phyloP scores from a whole-genome alignment of 257 asterid species.

The Asclepias syriaca region DNA sequence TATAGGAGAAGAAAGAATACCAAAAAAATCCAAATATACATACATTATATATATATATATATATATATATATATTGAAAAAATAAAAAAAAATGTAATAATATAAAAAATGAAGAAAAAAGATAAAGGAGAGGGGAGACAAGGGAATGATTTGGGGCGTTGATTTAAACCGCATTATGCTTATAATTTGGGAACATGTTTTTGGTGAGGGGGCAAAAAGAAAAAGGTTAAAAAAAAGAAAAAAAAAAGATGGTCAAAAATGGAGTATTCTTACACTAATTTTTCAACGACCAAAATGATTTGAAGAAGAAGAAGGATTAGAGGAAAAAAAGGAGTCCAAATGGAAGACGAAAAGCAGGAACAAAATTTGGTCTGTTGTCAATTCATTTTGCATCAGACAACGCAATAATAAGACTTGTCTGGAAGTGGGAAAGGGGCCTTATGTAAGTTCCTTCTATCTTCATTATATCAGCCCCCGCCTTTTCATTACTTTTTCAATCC shows the following conservation, averaged over 20 bases:
- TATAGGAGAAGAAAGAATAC: background rate
- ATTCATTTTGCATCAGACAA: constrained; percentile 9
- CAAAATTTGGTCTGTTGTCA: constrained; percentile 15
- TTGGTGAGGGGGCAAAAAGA: background rate
- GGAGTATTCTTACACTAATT: background rate
- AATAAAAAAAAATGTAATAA: too few relatives aligned
- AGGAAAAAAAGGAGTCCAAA: background rate
- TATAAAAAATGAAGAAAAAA: background rate
- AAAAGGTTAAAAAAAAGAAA: background rate
- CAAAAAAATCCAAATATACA: background rate
- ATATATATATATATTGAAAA: too few relatives aligned
- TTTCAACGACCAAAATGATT: background rate
- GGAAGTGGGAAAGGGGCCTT: background rate
- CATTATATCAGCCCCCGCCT: background rate
- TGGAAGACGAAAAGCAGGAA: background rate
- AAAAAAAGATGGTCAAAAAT: background rate
- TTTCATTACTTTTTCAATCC: background rate
- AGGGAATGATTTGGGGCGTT: background rate
- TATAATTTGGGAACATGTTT: constrained; percentile 7
- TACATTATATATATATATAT: too few relatives aligned
- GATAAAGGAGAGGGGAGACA: background rate
- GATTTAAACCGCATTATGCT: constrained; percentile 6
- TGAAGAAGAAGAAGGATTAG: background rate
- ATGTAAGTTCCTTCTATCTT: background rate
- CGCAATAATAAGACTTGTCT: constrained; percentile 12